A percentile compares a stretch with the other conserved stretches of the same genome.
Evolutionary conservation across 441 rosid genomes (phyloP).

Genomic region (Populus hybrid): DNA sequence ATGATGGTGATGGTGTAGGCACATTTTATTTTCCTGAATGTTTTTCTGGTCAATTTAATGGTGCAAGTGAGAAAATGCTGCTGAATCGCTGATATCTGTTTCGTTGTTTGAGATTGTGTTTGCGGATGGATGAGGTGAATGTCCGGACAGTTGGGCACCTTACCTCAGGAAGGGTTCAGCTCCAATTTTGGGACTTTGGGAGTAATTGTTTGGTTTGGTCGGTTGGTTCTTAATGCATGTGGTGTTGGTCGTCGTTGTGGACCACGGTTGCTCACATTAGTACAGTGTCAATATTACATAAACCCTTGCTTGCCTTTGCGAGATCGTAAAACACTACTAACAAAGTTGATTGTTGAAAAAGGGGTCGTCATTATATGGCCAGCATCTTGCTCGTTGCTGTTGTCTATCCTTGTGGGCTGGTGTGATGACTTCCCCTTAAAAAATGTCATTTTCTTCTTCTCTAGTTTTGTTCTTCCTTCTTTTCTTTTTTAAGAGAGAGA

Average conservation of each 20-base stretch:
- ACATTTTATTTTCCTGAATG: neutral
- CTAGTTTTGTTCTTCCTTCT: no score
- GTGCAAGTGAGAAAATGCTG: neutral
- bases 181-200: neutral
- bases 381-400: slow-evolving; percentile 15
- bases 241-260: neutral
- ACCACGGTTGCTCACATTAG: neutral
- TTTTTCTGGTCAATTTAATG: neutral
- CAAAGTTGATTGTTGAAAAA: slow-evolving; percentile 20
- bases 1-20: neutral
- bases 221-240: neutral
- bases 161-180: neutral
- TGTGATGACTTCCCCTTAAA: neutral
- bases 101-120: neutral
- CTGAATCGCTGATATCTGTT: neutral
- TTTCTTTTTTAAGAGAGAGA: no score
- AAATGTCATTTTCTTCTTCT: no score
- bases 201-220: neutral
- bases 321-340: neutral
- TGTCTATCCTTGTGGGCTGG: neutral
- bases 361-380: slow-evolving; percentile 14
- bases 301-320: neutral
- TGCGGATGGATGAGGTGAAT: neutral
- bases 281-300: neutral
- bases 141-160: neutral